Conservation (phyloP, 495 filamentous ascomycete species). For the Collariella sp. region DNA sequence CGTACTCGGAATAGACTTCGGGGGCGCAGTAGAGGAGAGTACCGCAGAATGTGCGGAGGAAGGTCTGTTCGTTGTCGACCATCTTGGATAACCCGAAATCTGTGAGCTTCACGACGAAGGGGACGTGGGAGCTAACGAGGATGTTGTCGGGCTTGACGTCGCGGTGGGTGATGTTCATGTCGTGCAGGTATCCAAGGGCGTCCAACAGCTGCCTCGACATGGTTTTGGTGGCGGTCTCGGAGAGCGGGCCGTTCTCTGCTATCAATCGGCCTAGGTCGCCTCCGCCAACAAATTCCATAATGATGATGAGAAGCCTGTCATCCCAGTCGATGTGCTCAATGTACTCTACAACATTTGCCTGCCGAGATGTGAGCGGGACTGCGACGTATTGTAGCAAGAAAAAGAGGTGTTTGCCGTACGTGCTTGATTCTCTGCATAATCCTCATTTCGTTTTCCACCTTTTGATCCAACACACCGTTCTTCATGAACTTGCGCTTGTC, state of each 20-base stretch:
- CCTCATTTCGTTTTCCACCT: conserved; percentile 88
- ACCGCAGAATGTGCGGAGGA: conserved; percentile 92
- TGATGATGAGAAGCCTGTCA: conserved; percentile 71
- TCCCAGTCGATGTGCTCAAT: conserved; percentile 74
- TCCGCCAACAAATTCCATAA: conserved; percentile 86
- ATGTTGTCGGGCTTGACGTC: conserved; percentile 99
- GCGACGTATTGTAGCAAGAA: neutral
- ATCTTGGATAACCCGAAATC: conserved; percentile 90
- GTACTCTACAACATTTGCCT: conserved; percentile 88
- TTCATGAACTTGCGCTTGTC: conserved; percentile 85
- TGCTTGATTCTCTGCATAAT: conserved; percentile 82
- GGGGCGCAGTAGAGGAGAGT: conserved; percentile 93
- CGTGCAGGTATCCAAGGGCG: conserved; percentile 81
- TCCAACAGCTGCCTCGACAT: conserved; percentile 71
- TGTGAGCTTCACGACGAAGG: conserved; percentile 78
- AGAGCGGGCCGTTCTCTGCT: conserved; percentile 47
- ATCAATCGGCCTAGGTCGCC: conserved; percentile 79
- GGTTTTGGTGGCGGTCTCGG: conserved; percentile 56
- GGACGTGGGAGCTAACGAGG: conserved; percentile 61
- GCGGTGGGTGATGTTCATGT: conserved; percentile 81
- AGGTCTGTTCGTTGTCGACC: conserved; percentile 76
- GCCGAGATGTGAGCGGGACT: neutral
- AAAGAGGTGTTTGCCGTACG: conserved; percentile 43
- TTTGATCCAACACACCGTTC: conserved; percentile 71
- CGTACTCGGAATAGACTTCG: conserved; percentile 85